Base-by-base conservation (phyloP, 2,329 filamentous ascomycete genomes). In the Alternaria panax region DNA sequence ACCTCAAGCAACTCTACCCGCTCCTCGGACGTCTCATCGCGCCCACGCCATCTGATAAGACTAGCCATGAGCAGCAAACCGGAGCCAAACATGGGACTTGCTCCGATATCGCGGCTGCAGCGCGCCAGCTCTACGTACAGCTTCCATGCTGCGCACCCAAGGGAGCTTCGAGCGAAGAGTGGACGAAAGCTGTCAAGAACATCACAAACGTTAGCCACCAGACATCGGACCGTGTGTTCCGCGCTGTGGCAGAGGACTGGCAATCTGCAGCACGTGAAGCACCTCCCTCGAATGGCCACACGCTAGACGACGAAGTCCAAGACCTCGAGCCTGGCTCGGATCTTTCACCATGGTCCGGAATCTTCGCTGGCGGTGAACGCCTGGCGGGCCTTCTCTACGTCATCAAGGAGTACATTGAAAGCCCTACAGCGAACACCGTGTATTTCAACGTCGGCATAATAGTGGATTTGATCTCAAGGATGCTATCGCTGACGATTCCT, bases 121-220 rank as follows among this genome's bases (percentile, higher is more conserved):
- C 91, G 14, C 86, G 88, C 45, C 85, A 83, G 25, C 78, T 97
- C 2, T 84, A 88, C 48, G 84, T 92, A 8, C 83, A 89, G n/a
- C 82, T 96, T 46, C 90, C 92, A 65, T 88, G 90, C 73, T 95
- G 92, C 53, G 90, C 92, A 1, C 88, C 92, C 6, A 97, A 97
- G 78, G 90, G 91, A 61, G 88, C 87, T 18, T 86, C 88, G 11
- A 85, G 86, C 22, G 89, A 92, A 22, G 92, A 96, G 77, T 97
- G 93, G 93, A 82, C 83, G 16, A 90, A 87, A 67, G 83, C 87
- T 16, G 79, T 93, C 45, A 84, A 85, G 46, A 80, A 81, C 7
- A 82, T 89, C 11, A 80, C 96, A 24, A 83, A 84, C 36, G 84
- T 87, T 36, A 84, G 88, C 16, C 93, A 97, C 70, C 78, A 80